Evolutionary conservation across 192 early-diverging fungal species (phyloP).

Genomic region (Tieghemiomyces parasiticus): DNA sequence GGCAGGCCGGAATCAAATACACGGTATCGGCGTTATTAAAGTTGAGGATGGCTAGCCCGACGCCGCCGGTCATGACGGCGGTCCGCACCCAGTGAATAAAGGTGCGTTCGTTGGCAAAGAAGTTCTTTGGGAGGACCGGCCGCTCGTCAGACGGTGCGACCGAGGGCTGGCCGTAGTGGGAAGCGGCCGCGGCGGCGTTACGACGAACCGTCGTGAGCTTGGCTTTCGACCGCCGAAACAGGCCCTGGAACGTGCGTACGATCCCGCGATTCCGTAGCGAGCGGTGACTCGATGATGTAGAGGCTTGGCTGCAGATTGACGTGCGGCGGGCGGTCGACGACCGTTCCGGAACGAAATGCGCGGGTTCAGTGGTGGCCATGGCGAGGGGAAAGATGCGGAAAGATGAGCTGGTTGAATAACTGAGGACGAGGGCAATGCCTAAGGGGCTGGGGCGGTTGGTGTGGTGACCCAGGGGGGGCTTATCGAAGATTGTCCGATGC

Average conservation of each 20-base stretch:
- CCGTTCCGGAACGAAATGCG: background rate
- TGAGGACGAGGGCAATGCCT: too few species aligned
- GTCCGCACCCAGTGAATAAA: slow-evolving; percentile 71
- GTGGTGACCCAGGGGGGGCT: too few species aligned
- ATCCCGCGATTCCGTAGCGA: background rate
- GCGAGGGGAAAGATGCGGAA: too few species aligned
- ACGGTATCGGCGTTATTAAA: slow-evolving; percentile 34
- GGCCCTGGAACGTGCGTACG: slow-evolving; percentile 2
- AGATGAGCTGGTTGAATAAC: too few species aligned
- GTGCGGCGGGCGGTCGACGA: background rate
- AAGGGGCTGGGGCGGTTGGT: too few species aligned
- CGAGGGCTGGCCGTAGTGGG: too few species aligned
- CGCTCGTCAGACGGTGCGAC: too few species aligned
- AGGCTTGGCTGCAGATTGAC: background rate
- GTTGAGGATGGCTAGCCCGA: slow-evolving; percentile 50
- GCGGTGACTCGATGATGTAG: background rate
- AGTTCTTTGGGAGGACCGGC: slow-evolving; percentile 36
- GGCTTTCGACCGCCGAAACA: background rate
- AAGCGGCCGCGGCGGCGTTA: background rate
- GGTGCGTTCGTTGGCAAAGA: slow-evolving; percentile 85
- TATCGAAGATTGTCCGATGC: too few species aligned
- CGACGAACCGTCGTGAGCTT: background rate
- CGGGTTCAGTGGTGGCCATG: too few species aligned
- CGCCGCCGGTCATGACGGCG: slow-evolving; percentile 41
- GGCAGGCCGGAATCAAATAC: slow-evolving; percentile 27